Conservation (phyloP, 139 green algal species). For the Asterochloris sp. region DNA sequence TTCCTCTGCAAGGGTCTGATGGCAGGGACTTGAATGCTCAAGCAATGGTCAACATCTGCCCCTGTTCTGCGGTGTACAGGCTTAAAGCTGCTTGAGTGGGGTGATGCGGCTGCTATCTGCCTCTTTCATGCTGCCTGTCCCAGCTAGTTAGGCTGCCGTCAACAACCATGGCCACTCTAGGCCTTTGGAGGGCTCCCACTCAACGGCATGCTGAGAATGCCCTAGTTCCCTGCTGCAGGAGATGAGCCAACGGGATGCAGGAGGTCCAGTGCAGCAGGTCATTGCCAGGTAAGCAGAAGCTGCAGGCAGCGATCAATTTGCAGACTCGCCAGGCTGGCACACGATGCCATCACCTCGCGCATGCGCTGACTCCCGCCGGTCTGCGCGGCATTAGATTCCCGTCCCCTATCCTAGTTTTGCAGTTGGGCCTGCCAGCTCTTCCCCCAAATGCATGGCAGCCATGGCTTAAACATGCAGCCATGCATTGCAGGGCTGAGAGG, state of each 20-base stretch:
- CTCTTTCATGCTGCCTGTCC: background rate
- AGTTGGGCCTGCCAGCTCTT: too few relatives aligned
- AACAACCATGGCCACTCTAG: background rate
- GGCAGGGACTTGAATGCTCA: background rate
- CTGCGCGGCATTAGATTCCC: too few relatives aligned
- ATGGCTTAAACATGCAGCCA: too few relatives aligned
- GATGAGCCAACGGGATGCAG: conserved; percentile 27
- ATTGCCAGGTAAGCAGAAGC: background rate
- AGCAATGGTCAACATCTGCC: too few relatives aligned
- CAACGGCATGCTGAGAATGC: background rate
- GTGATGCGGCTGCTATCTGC: background rate
- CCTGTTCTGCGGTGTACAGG: too few relatives aligned
- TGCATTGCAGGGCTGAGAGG: background rate
- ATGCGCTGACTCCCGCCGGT: too few relatives aligned
- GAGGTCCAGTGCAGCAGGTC: conserved; percentile 21
- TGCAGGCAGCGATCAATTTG: too few relatives aligned
- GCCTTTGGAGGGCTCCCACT: background rate
- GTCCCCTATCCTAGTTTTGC: too few relatives aligned
- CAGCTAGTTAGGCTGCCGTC: background rate
- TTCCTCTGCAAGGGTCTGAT: background rate
- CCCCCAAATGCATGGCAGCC: too few relatives aligned
- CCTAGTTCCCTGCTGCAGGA: background rate
- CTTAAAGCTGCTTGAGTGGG: too few relatives aligned
- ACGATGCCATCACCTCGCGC: too few relatives aligned
- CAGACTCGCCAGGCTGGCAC: too few relatives aligned